Percentiles rank a stretch among this genome's conserved stretches.
Conservation (phyloP, 176 grass and related monocot species). For the Ananas comosus region DNA sequence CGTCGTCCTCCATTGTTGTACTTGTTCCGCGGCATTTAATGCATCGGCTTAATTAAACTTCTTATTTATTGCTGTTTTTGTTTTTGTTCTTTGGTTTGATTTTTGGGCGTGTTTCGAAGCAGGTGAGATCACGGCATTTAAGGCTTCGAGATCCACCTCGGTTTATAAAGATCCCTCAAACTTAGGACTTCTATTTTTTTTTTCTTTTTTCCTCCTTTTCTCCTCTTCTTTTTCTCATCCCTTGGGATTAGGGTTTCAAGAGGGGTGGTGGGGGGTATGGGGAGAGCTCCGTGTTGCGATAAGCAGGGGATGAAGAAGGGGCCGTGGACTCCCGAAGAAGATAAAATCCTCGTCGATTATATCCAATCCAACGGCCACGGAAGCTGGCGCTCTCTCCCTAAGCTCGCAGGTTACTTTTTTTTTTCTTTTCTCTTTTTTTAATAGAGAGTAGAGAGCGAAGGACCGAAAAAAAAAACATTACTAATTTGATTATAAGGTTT, state of each 20-base stretch:
- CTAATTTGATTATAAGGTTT: too few species aligned
- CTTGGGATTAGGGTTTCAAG: background rate
- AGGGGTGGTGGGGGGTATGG: constrained; percentile 28
- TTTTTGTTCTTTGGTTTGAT: background rate
- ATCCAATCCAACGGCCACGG: constrained; percentile 73
- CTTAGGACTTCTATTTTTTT: constrained; percentile 12
- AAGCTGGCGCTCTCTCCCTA: constrained; percentile 83
- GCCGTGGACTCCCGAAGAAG: constrained; percentile 90
- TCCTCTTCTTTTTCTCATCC: constrained; percentile 8
- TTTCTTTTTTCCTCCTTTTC: background rate
- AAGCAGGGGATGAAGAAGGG: constrained; percentile 92
- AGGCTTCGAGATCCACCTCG: constrained; percentile 32
- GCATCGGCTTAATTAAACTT: background rate
- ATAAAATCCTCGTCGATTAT: constrained; percentile 85
- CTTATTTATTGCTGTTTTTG: background rate
- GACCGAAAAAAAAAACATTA: too few species aligned
- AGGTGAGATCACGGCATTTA: constrained; percentile 67
- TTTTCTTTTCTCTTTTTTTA: background rate
- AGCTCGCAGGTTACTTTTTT: constrained; percentile 58
- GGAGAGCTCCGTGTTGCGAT: constrained; percentile 88
- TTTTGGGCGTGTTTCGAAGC: constrained; percentile 9
- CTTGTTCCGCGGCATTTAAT: background rate
- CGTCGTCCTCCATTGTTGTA: background rate
- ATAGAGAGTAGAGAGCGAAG: too few species aligned
- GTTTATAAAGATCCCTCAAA: constrained; percentile 43